These are phyloP conservation scores for Zalaria sp. DNA, from an alignment of 2,329 filamentous ascomycete genomes.

Conservation along the genomic window DNA sequence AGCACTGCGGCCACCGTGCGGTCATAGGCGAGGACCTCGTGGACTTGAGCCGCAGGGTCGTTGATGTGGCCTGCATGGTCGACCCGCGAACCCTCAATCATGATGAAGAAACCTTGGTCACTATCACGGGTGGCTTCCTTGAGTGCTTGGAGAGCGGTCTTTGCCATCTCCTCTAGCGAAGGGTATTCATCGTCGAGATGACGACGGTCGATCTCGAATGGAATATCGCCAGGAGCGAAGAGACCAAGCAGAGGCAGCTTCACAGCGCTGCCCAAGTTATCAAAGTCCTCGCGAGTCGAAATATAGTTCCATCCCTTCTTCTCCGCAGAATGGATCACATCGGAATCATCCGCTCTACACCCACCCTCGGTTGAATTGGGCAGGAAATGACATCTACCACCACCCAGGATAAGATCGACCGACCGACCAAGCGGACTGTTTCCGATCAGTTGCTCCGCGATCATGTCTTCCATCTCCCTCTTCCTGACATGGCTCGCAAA, in stretches of 20 bases:
- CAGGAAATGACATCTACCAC: slow-evolving; percentile 85
- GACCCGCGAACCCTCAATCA: slow-evolving; percentile 95
- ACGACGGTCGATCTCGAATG: slow-evolving; percentile 83
- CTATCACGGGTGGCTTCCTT: slow-evolving; percentile 67
- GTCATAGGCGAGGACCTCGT: slow-evolving; percentile 93
- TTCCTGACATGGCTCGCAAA: slow-evolving; percentile 80
- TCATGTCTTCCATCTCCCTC: slow-evolving; percentile 71
- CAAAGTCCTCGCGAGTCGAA: slow-evolving; percentile 58
- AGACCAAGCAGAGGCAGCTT: slow-evolving; percentile 76
- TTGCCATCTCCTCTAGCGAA: slow-evolving; percentile 81
- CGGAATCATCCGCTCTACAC: slow-evolving; percentile 65
- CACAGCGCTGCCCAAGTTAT: slow-evolving; percentile 55
- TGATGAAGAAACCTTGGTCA: slow-evolving; percentile 92
- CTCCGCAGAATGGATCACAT: slow-evolving; percentile 60
- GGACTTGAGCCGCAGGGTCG: slow-evolving; percentile 42
- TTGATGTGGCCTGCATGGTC: slow-evolving; percentile 72
- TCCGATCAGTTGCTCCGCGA: slow-evolving; percentile 84
- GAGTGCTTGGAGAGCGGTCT: slow-evolving; percentile 64
- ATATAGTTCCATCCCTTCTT: slow-evolving; percentile 67
- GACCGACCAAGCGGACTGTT: slow-evolving; percentile 73
- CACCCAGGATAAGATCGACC: slow-evolving; percentile 85
- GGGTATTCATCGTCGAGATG: slow-evolving; percentile 70
- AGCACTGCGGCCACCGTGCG: slow-evolving; percentile 68
- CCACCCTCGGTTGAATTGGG: slow-evolving; percentile 69
- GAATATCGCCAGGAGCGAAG: slow-evolving; percentile 70